These are phyloP conservation scores for Colletotrichum sp. DNA, from an alignment of 2,329 filamentous ascomycete species.

Conservation along the genomic window DNA sequence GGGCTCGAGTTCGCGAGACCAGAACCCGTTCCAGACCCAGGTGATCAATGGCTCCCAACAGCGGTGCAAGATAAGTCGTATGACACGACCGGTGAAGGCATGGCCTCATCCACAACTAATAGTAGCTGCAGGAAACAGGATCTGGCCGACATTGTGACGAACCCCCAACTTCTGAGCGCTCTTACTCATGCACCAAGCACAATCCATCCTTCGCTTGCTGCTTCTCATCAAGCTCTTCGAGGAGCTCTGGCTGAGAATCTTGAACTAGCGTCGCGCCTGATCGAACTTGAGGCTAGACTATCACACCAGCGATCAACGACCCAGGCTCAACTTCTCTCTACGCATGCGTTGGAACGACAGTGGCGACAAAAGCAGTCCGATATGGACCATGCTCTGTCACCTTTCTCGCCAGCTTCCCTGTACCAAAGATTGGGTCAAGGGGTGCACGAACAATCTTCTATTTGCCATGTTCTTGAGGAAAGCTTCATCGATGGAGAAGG, in stretches of 20 bases:
- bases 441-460: slow-evolving; percentile 80
- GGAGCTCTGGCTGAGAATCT: slow-evolving; percentile 74
- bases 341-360: slow-evolving; percentile 88
- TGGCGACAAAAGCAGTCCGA: slow-evolving; percentile 89
- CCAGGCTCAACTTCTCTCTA: slow-evolving; percentile 81
- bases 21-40: slow-evolving; percentile 57
- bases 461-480: slow-evolving; percentile 87
- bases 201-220: slow-evolving; percentile 73
- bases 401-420: slow-evolving; percentile 85
- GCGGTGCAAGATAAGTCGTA: slow-evolving; percentile 83
- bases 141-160: slow-evolving; percentile 71
- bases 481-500: slow-evolving; percentile 78
- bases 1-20: slow-evolving; percentile 25
- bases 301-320: slow-evolving; percentile 70
- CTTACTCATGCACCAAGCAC: slow-evolving; percentile 71
- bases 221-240: slow-evolving; percentile 69
- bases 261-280: slow-evolving; percentile 68
- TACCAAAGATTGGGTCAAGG: slow-evolving; percentile 82
- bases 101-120: not conserved
- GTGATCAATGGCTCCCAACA: slow-evolving; percentile 80
- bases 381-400: slow-evolving; percentile 83
- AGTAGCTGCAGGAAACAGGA: slow-evolving; percentile 71
- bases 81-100: slow-evolving; percentile 35
- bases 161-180: slow-evolving; percentile 72
- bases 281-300: slow-evolving; percentile 63